Evolutionary conservation across 345 rosid species (phyloP), one percentile per base, ranked within the genome.

Genomic region (Gossypium anomalum): DNA sequence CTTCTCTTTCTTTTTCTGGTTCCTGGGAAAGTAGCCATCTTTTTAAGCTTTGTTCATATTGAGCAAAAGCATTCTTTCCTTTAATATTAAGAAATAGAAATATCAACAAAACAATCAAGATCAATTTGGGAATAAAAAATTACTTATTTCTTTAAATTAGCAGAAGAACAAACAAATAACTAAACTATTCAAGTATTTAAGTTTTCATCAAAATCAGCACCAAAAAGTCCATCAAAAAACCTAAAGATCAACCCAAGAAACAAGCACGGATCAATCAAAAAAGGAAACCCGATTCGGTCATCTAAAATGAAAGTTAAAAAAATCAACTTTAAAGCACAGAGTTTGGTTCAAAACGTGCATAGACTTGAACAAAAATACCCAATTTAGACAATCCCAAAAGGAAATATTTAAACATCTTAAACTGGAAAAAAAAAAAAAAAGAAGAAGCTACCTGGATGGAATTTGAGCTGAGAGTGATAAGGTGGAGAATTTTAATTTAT

Each of bases 391-490:
- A 80, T 72, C 60, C 71, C 22, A 74, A 67, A 43, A 67, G 76
- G 10, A 49, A 16, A 9, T 25, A 47, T 62, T 72, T 38, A 44
- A 22, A 17, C 68, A 74, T n/a, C 48, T 56, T 56, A 76, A 71
- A 71, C 51, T 44, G 41, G n/a, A 11, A 71, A 59, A 65, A 56
- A 70, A 43, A 66, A 70, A 3, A 29, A 29, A 3, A 27, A 27
- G n/a, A n/a, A n/a, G n/a, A n/a, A 69, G 67, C 74, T 72, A 78
- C 80, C 78, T 76, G n/a, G 73, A 77, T 41, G 22, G 16, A 45
- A 66, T 72, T 34, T 57, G 66, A 67, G 73, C 75, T 58, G 78
- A 73, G 77, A 20, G 75, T 45, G 76, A 69, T 75, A 27, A 59
- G 66, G 48, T 73, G 47, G 45, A 66, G 77, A 78, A 38, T 22